Base-by-base conservation (phyloP, 148 eudicot genomes). In the Polygonum aviculare region DNA sequence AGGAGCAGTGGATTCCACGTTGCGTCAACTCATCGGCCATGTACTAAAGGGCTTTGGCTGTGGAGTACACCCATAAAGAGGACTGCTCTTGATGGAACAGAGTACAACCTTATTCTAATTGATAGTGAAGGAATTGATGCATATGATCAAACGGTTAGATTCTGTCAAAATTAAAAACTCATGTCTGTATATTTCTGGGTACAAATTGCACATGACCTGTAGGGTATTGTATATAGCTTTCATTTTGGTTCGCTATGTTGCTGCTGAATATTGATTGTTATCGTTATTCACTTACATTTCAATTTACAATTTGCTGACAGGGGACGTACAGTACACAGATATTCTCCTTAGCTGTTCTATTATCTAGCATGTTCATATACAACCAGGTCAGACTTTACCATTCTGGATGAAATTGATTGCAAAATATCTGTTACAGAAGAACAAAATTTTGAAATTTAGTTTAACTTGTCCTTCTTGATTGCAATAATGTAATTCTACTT, bases 81-180 rank as follows among this genome's bases (percentile, higher is more conserved):
- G 80, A 89, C 91, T 75, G 94, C 97, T 48, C 91, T 95, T 77
- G 99, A 91, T 85, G 97, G 97, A 83, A 92, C 97, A 33, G 98
- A 89, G 59, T 95, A 92, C 88, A 95, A 86, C 77, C 97, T 95
- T 74, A 81, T 95, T 80, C 90, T 95, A 18, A 82, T 95, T 80
- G 97, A 95, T 78, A 90, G 94, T 45, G 98, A 95, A 85, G 98
- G 98, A 65, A 90, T 95, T 81, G 98, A 95, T 89, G 97, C 98
- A 21, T 95, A 95, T 78, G 98, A 95, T 86, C 98, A 95, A 83
- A 95, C 98, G 85, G 98, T 95, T 21, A 80, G 91, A 65, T 44
- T 76, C 74, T 65, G 1, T 67, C 73, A 63, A 71, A 60, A 10
- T n/a, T 35, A 60, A 10, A 21, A 11, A 22, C 2, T 60, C 36